Evolutionary conservation across 176 grass and related monocot species (phyloP).

Genomic region (Carex scoparia): DNA sequence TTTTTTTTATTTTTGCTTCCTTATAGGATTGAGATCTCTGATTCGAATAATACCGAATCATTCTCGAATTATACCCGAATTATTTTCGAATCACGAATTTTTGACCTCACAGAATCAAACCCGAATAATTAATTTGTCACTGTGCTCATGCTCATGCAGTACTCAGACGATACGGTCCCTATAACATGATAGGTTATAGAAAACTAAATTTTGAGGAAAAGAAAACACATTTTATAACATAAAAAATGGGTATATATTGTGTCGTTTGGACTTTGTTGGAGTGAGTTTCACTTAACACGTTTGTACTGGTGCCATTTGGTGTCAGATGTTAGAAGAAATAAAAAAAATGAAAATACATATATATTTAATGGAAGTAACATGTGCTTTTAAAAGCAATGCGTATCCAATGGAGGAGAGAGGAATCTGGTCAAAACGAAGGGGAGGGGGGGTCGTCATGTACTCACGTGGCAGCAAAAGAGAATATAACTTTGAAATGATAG

Average conservation of each 20-base stretch:
- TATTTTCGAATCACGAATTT: no score
- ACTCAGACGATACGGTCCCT: no score
- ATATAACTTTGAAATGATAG: constrained; percentile 25
- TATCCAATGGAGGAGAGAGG: constrained; percentile 28
- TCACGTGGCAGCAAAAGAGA: not conserved
- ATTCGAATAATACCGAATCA: no score
- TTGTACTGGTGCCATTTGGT: not conserved
- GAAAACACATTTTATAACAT: not conserved
- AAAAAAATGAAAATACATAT: not conserved
- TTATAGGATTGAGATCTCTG: no score
- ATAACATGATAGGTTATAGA: not conserved
- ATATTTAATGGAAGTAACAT: not conserved
- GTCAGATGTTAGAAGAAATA: not conserved
- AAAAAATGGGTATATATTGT: not conserved
- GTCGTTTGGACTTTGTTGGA: not conserved
- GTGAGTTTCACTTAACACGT: not conserved
- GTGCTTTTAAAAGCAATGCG: not conserved
- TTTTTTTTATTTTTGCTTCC: no score
- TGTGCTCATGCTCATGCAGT: no score
- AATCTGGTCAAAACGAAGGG: constrained; percentile 36
- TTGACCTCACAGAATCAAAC: no score
- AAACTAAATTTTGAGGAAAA: not conserved
- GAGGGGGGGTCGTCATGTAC: not conserved
- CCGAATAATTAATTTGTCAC: no score
- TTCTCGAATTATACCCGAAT: no score